These are phyloP conservation scores for Aureobasidium uvarum DNA, from an alignment of 2,329 filamentous ascomycete species.

Conservation along the genomic window DNA sequence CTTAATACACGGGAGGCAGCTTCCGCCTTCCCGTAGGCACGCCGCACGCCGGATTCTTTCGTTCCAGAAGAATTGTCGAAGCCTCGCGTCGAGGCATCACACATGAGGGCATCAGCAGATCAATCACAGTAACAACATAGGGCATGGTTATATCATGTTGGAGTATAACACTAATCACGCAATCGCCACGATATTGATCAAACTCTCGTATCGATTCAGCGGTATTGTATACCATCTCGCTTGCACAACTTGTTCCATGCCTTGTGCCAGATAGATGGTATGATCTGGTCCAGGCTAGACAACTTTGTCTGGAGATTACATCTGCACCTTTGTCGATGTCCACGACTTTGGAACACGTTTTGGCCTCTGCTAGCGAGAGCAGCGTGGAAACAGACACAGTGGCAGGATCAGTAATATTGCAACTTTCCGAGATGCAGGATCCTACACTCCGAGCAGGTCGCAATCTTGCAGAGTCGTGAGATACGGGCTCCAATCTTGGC, in stretches of 20 bases:
- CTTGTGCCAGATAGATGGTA: neutral
- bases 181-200: neutral
- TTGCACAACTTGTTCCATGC: neutral
- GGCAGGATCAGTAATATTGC: neutral
- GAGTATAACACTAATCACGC: neutral
- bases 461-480: slow-evolving; percentile 13
- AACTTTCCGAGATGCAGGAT: neutral
- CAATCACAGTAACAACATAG: neutral
- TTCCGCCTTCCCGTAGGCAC: slow-evolving; percentile 3
- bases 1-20: slow-evolving; percentile 2
- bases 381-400: neutral
- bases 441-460: neutral
- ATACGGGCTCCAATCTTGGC: neutral
- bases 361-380: neutral
- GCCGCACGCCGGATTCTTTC: neutral
- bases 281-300: neutral
- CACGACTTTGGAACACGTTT: neutral
- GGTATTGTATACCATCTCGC: neutral
- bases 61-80: slow-evolving; percentile 5
- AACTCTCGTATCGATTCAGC: neutral
- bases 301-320: neutral
- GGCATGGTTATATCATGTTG: neutral
- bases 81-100: neutral
- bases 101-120: neutral
- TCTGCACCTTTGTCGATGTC: neutral